phyloP scores from a whole-genome alignment of 495 filamentous ascomycete species.

The Lasiosphaeria ovina region DNA sequence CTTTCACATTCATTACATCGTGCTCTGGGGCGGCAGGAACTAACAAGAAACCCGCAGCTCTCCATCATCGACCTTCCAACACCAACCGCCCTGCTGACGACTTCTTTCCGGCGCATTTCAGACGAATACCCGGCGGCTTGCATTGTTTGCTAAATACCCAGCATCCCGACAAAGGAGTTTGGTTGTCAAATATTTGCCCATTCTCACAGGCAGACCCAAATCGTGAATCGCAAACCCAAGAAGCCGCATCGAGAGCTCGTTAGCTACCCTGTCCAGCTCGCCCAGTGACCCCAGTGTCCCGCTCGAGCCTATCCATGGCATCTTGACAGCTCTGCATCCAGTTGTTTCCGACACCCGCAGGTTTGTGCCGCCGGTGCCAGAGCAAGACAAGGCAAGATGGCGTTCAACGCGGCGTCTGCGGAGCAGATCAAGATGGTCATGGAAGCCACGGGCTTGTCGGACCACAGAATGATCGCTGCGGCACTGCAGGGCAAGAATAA shows the following conservation, averaged over 20 bases:
- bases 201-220: too few relatives aligned
- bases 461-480: constrained; percentile 10
- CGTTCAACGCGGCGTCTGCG: constrained; percentile 2
- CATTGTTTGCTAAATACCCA: too few relatives aligned
- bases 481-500: constrained; percentile 41
- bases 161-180: too few relatives aligned
- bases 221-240: too few relatives aligned
- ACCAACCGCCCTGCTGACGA: background rate
- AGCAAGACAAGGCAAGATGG: constrained; percentile 17
- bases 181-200: too few relatives aligned
- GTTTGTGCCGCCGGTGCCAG: constrained; percentile 5
- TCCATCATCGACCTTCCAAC: background rate
- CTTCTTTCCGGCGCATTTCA: too few relatives aligned
- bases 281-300: background rate
- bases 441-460: constrained; percentile 13
- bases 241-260: too few relatives aligned
- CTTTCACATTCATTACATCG: background rate
- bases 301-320: constrained; percentile 5
- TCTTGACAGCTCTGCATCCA: background rate
- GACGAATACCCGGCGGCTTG: too few relatives aligned
- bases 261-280: background rate
- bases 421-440: constrained; percentile 18
- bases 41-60: background rate
- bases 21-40: background rate
- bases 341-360: constrained; percentile 3